Evolutionary conservation across 1,139 yeast species (phyloP).

Genomic region (Williopsis jadinii): DNA sequence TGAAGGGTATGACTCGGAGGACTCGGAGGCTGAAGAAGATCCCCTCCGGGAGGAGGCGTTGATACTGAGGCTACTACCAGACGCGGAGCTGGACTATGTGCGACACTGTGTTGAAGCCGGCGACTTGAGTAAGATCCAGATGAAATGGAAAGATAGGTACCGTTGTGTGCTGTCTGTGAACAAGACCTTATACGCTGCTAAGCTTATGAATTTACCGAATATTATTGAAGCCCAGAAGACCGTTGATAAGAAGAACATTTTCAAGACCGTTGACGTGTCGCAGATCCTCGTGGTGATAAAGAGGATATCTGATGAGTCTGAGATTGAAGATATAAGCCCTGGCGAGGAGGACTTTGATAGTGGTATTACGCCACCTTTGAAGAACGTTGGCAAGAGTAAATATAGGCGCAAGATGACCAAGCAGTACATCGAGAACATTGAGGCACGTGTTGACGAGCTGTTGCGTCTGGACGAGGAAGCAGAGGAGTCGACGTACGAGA

Average conservation of each 20-base stretch:
- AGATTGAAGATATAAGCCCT: slow-evolving; percentile 34
- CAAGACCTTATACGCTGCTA: slow-evolving; percentile 66
- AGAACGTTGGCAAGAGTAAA: slow-evolving; percentile 45
- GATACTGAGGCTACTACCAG: slow-evolving; percentile 71
- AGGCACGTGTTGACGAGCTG: slow-evolving; percentile 70
- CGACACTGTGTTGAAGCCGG: slow-evolving; percentile 76
- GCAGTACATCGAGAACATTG: slow-evolving; percentile 57
- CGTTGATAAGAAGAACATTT: slow-evolving; percentile 80
- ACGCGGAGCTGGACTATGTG: slow-evolving; percentile 71
- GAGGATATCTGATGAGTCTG: slow-evolving; percentile 49
- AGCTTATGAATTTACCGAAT: slow-evolving; percentile 85
- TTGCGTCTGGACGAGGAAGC: slow-evolving; percentile 76
- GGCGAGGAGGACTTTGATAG: slow-evolving; percentile 24
- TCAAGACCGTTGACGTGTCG: slow-evolving; percentile 79
- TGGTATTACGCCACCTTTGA: slow-evolving; percentile 77
- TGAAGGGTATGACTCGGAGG: slow-evolving; percentile 96
- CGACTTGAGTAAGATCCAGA: slow-evolving; percentile 62
- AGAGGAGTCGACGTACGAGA: slow-evolving; percentile 72
- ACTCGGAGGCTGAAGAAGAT: slow-evolving; percentile 93
- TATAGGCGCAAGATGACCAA: slow-evolving; percentile 47
- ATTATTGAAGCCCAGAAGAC: slow-evolving; percentile 84
- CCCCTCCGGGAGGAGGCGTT: slow-evolving; percentile 88
- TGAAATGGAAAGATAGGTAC: slow-evolving; percentile 77
- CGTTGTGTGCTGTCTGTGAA: slow-evolving; percentile 61
- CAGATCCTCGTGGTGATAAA: slow-evolving; percentile 79